Evolutionary conservation across 2,329 filamentous ascomycete genomes (phyloP).

Genomic region (Mycosphaerella arachidis): DNA sequence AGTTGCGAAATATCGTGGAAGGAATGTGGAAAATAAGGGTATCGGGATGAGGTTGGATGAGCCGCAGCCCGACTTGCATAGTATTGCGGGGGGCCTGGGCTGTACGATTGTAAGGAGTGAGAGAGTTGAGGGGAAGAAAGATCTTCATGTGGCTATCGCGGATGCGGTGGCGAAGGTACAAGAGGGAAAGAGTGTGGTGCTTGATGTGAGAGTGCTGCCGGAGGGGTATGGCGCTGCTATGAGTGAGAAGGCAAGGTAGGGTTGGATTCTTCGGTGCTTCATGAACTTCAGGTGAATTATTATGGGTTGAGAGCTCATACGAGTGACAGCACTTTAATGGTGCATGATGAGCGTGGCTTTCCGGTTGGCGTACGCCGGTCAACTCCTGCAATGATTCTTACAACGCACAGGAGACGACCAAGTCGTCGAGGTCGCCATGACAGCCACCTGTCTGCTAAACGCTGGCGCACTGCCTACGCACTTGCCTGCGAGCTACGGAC

Average conservation of each 20-base stretch:
- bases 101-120: conserved; percentile 8
- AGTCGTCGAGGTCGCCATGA: no score
- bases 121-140: conserved; percentile 3
- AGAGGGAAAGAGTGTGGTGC: conserved; percentile 9
- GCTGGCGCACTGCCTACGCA: no score
- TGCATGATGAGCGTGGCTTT: no score
- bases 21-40: conserved; percentile 15
- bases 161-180: conserved; percentile 9
- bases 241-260: conserved; percentile 9
- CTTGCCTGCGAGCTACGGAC: no score
- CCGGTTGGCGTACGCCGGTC: no score
- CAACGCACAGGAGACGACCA: no score
- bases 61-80: conserved; percentile 14
- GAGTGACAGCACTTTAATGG: background rate
- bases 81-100: conserved; percentile 16
- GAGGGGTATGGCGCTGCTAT: conserved; percentile 15
- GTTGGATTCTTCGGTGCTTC: no score
- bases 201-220: conserved; percentile 16
- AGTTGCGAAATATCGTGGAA: conserved; percentile 12
- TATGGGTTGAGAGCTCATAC: background rate
- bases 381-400: no score
- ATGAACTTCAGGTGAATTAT: background rate
- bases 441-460: no score
- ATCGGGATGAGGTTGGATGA: conserved; percentile 18
- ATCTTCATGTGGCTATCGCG: conserved; percentile 8